These are phyloP conservation scores for Sporothrix variecibatus DNA, from an alignment of 2,329 filamentous ascomycete species.

Conservation along the genomic window DNA sequence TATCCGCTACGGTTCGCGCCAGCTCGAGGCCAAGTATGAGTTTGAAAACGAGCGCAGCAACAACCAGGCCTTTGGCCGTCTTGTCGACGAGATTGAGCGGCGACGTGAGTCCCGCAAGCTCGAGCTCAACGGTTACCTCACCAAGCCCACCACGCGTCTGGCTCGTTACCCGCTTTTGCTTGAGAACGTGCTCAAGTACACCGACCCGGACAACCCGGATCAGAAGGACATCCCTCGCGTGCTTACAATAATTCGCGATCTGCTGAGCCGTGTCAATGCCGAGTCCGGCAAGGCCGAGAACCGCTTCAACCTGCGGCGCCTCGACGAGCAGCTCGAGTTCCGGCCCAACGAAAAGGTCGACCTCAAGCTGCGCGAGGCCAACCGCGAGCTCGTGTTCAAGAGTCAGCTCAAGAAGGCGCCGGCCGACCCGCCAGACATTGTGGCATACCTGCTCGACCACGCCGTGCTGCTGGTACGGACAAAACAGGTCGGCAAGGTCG, in stretches of 20 bases:
- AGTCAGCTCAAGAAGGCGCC: conserved; percentile 90
- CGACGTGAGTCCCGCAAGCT: conserved; percentile 96
- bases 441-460: conserved; percentile 94
- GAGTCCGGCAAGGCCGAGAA: conserved; percentile 98
- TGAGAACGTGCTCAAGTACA: conserved; percentile 90
- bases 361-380: conserved; percentile 89
- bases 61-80: conserved; percentile 82
- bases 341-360: conserved; percentile 88
- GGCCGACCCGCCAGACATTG: conserved; percentile 85
- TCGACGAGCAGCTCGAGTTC: conserved; percentile 92
- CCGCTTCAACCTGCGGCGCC: conserved; percentile 88
- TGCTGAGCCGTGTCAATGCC: conserved; percentile 84
- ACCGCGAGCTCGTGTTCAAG: conserved; percentile 91
- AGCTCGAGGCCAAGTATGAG: conserved; percentile 95
- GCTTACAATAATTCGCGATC: conserved; percentile 80
- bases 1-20: conserved; percentile 92
- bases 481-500: conserved; percentile 88
- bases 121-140: conserved; percentile 95
- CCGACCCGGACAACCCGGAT: conserved; percentile 84
- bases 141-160: conserved; percentile 93
- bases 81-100: conserved; percentile 94
- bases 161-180: conserved; percentile 90
- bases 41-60: conserved; percentile 93
- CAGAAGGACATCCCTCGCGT: conserved; percentile 91
- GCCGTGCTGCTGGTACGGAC: conserved; percentile 87